Percentiles rank a stretch among this genome's conserved stretches.
Evolutionary conservation across 306 rosid species (phyloP).

Genomic region (Rosa rugosa): DNA sequence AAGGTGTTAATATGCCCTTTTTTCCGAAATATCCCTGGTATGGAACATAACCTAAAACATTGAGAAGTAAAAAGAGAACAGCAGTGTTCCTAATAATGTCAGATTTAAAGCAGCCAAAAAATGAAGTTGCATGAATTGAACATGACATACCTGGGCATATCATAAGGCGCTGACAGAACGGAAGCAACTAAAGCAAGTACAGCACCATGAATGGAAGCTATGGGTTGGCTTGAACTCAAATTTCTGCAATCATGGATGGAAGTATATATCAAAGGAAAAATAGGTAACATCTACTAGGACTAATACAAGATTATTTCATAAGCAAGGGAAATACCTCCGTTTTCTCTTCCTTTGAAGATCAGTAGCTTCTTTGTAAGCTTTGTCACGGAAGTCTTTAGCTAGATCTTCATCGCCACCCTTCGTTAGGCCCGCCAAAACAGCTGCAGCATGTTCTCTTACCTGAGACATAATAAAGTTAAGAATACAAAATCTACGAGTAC

Average conservation of each 20-base stretch:
- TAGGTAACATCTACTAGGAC: neutral
- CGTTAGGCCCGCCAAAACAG: constrained; percentile 96
- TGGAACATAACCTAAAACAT: too few relatives aligned
- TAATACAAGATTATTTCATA: neutral
- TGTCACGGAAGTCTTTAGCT: constrained; percentile 79
- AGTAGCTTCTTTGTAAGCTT: constrained; percentile 71
- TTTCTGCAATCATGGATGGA: constrained; percentile 55
- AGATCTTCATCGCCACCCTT: constrained; percentile 96
- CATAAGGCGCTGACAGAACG: constrained; percentile 91
- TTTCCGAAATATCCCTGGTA: too few relatives aligned
- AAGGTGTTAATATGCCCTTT: too few relatives aligned
- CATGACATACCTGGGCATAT: constrained; percentile 80
- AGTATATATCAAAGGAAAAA: neutral
- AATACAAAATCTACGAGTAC: neutral
- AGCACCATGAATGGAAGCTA: constrained; percentile 86
- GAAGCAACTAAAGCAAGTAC: constrained; percentile 94
- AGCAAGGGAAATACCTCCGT: constrained; percentile 48
- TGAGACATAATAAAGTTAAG: constrained; percentile 33
- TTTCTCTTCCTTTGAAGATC: constrained; percentile 65
- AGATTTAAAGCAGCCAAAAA: neutral
- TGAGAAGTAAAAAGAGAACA: too few relatives aligned
- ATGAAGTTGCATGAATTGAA: neutral
- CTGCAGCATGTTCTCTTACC: constrained; percentile 98
- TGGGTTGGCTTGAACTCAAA: constrained; percentile 57
- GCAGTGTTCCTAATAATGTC: too few relatives aligned